Evolutionary conservation across 2,329 filamentous ascomycete species (phyloP), one percentile per base, ranked within the genome.

Genomic region (Diaporthe australafricana): DNA sequence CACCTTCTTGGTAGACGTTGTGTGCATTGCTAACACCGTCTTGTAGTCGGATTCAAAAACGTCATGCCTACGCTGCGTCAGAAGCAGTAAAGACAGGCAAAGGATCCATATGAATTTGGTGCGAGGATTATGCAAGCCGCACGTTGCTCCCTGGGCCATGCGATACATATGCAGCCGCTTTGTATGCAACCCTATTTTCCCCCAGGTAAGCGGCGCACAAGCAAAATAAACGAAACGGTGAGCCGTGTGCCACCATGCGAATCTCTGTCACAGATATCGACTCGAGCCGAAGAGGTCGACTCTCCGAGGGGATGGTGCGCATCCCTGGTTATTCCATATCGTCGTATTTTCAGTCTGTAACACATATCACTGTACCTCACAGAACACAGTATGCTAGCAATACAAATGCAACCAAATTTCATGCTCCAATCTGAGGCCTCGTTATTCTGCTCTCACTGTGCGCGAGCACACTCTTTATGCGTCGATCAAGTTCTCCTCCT

Each of bases 401-500:
- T 68, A 71, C 69, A 73, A 68, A 71, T 72, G 65, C 70, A 71
- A 68, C 65, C 56, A 48, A 57, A 48, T 56, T 45, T 70, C 70
- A 45, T 57, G 63, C 63, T 57, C 47, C 70, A 68, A 56, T 65
- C 42, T 71, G 32, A 60, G 65, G 47, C 63, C 52, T 60, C 55
- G 70, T 52, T 56, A 60, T 16, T 68, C 47, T 27, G 30, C 32
- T 42, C 32, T 22, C 32, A 42, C 35, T 42, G 32, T 57, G 38
- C 38, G 42, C 22, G 32, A 30, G 32, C 20, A 38, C 22, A 30
- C 40, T 50, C 22, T 22, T 76, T 76, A 82, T 71, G 81, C 80
- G 70, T 82, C 81, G 55, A 82, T 82, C 70, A 82, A 74, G 75
- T 80, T 81, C 76, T 81, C 80, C 75, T 78, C 79, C 65, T 79